Evolutionary conservation across 179 eudicot genomes (phyloP).

Genomic region (Pouteria campechiana): DNA sequence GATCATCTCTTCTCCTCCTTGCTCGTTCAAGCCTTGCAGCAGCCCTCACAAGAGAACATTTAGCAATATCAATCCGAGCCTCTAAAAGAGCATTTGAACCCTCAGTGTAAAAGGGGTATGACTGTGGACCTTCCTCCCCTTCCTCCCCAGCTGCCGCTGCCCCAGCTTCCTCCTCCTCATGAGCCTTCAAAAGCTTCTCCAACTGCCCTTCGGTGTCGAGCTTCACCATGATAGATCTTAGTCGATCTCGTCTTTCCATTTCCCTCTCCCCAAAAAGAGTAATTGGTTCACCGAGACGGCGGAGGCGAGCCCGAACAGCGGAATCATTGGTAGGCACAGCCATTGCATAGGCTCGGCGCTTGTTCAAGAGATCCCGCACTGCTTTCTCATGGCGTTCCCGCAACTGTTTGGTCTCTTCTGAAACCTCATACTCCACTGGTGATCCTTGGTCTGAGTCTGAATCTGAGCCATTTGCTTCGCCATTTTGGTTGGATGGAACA

Average conservation of each 20-base stretch:
- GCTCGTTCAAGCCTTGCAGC: constrained; percentile 60
- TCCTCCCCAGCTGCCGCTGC: constrained; percentile 25
- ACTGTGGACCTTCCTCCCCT: constrained; percentile 53
- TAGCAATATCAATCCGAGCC: constrained; percentile 59
- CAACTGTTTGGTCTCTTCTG: constrained; percentile 65
- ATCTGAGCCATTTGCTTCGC: constrained; percentile 33
- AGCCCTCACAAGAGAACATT: constrained; percentile 53
- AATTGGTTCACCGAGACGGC: constrained; percentile 80
- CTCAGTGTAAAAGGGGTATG: constrained; percentile 85
- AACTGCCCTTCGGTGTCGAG: constrained; percentile 83
- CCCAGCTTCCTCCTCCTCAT: constrained; percentile 81
- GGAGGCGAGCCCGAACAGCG: constrained; percentile 72
- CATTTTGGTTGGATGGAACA: constrained; percentile 44
- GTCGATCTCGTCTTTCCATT: constrained; percentile 86
- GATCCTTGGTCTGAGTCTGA: constrained; percentile 52
- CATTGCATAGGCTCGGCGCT: constrained; percentile 82
- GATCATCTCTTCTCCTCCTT: constrained; percentile 78
- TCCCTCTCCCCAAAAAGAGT: constrained; percentile 92
- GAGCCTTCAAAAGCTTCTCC: constrained; percentile 82
- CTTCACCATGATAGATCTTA: constrained; percentile 82
- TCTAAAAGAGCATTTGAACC: constrained; percentile 48
- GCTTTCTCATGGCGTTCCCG: constrained; percentile 77
- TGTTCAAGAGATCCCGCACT: constrained; percentile 69
- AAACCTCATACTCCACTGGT: constrained; percentile 52
- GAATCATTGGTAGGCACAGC: constrained; percentile 91